phyloP scores from a whole-genome alignment of 1,284 basidiomycete genomes.

The Dichomitus squalens region DNA sequence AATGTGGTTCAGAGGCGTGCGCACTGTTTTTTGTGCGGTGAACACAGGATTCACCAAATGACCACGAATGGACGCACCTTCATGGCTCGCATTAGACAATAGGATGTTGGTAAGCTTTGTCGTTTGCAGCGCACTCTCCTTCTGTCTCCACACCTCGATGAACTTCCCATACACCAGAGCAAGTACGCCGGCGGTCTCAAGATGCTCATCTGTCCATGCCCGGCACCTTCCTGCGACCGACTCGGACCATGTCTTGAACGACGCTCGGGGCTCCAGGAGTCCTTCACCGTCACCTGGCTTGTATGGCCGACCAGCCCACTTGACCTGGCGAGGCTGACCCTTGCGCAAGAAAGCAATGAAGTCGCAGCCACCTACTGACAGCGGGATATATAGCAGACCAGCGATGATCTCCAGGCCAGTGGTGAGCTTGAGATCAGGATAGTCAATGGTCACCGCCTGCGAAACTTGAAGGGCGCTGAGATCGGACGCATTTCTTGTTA shows the following conservation, averaged over 20 bases:
- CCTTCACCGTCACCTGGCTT: conserved; percentile 46
- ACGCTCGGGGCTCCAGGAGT: conserved; percentile 72
- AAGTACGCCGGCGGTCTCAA: conserved; percentile 87
- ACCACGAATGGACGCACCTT: conserved; percentile 50
- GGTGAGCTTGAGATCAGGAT: conserved; percentile 74
- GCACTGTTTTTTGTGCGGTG: conserved; percentile 43
- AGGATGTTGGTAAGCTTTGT: conserved; percentile 82
- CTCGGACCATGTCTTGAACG: conserved; percentile 86
- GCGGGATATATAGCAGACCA: conserved; percentile 79
- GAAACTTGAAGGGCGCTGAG: conserved; percentile 63
- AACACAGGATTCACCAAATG: background rate
- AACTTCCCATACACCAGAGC: conserved; percentile 87
- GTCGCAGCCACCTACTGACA: conserved; percentile 71
- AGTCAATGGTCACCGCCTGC: conserved; percentile 72
- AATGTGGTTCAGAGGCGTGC: conserved; percentile 77
- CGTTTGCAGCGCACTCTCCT: conserved; percentile 76
- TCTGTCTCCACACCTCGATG: conserved; percentile 89
- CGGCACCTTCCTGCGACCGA: conserved; percentile 74
- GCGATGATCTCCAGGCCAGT: conserved; percentile 75
- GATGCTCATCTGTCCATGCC: conserved; percentile 85
- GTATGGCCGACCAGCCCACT: conserved; percentile 82
- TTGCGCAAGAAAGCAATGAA: conserved; percentile 86
- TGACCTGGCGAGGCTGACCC: conserved; percentile 72
- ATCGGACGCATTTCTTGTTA: background rate
- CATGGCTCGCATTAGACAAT: conserved; percentile 88